A percentile compares a stretch with the other conserved stretches of the same genome.
Evolutionary conservation across 208 protist species (phyloP).

Genomic region (Leishmania tropica): DNA sequence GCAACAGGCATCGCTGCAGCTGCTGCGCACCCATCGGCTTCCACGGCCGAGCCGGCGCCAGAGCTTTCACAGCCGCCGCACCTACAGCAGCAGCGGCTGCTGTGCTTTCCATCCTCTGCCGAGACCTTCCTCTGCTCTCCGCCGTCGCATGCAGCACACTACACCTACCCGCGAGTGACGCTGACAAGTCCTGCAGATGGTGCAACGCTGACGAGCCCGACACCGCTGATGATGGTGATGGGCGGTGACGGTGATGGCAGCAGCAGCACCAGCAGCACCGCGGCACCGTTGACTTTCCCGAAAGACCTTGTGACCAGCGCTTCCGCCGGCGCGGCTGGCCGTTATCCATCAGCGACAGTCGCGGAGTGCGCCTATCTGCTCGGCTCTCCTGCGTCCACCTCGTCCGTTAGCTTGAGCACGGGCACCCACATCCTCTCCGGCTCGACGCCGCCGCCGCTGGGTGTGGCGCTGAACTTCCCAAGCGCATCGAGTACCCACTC

Average conservation of each 20-base stretch:
- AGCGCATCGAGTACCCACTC: not conserved
- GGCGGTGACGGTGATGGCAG: not conserved
- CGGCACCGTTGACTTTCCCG: not conserved
- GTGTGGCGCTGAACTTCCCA: not conserved
- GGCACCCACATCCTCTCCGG: not conserved
- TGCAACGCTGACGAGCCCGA: not conserved
- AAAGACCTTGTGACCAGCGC: not conserved
- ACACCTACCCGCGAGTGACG: not conserved
- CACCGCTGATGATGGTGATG: slow-evolving; percentile 2
- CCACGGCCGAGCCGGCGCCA: not conserved
- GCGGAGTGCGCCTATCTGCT: not conserved
- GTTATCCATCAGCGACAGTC: not conserved
- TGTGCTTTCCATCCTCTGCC: not conserved
- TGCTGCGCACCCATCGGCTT: not conserved
- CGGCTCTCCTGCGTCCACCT: not conserved
- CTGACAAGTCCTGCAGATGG: not conserved
- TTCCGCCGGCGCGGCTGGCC: not conserved
- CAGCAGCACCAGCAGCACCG: not conserved
- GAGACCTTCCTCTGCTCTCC: not conserved
- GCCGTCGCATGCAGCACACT: not conserved
- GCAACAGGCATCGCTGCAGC: not conserved
- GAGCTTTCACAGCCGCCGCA: not conserved
- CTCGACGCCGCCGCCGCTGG: not conserved
- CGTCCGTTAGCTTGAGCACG: not conserved
- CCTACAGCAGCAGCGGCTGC: not conserved